Evolutionary conservation across 352 stramenopile species (phyloP).

Genomic region (Phytophthora brassicae): DNA sequence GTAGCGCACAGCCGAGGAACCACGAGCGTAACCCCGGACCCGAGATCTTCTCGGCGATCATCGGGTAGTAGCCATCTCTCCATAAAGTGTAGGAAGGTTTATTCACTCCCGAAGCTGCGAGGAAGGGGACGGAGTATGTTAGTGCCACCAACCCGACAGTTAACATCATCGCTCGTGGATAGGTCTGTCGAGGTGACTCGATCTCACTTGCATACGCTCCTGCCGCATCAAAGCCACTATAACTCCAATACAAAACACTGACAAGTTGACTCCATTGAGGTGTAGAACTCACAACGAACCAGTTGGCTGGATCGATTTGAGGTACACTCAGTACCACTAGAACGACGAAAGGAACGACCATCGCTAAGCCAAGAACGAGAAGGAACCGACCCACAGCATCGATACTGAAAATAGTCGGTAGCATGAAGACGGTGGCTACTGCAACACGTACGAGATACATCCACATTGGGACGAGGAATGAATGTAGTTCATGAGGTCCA

Average conservation of each 20-base stretch:
- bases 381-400: conserved; percentile 87
- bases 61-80: conserved; percentile 91
- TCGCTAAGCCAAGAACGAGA: conserved; percentile 83
- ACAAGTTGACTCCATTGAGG: conserved; percentile 83
- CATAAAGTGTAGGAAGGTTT: conserved; percentile 81
- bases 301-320: conserved; percentile 58
- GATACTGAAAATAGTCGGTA: conserved; percentile 79
- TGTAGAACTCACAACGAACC: conserved; percentile 63
- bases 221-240: conserved; percentile 95
- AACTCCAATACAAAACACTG: conserved; percentile 97
- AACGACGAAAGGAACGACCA: conserved; percentile 92
- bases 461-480: conserved; percentile 48
- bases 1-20: conserved; percentile 87
- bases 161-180: conserved; percentile 87
- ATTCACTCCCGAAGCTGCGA: conserved; percentile 87
- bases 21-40: conserved; percentile 87
- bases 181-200: conserved; percentile 76
- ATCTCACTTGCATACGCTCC: conserved; percentile 93
- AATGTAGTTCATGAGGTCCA: conserved; percentile 26
- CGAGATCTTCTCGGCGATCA: conserved; percentile 85
- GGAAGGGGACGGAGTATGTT: conserved; percentile 90
- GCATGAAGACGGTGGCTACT: conserved; percentile 57
- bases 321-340: conserved; percentile 66
- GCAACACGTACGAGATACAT: conserved; percentile 52
- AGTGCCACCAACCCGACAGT: conserved; percentile 80